Percentiles rank a stretch among this genome's conserved stretches.
These are phyloP conservation scores for Paraglomus occultum DNA, from an alignment of 192 early-diverging fungal genomes.

Conservation along the genomic window DNA sequence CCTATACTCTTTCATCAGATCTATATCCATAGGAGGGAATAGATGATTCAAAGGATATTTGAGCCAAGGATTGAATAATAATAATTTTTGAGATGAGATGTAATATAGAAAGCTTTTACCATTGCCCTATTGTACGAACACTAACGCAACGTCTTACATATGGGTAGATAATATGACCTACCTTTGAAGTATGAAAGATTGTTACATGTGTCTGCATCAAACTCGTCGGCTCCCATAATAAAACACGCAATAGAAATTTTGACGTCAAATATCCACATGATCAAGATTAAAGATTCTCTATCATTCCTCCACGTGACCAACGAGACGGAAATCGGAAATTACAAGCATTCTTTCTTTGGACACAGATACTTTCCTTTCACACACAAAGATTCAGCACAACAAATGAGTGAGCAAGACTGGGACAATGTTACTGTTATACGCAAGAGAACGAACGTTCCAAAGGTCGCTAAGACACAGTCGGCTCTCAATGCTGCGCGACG, in stretches of 20 bases:
- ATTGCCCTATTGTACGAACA: not conserved
- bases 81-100: not conserved
- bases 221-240: too few species aligned
- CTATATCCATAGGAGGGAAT: slow-evolving; percentile 24
- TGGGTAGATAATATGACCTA: not conserved
- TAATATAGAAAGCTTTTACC: not conserved
- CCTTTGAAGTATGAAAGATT: slow-evolving; percentile 29
- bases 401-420: slow-evolving; percentile 57
- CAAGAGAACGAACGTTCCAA: slow-evolving; percentile 64
- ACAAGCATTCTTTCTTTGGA: too few species aligned
- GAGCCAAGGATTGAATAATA: not conserved
- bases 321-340: too few species aligned
- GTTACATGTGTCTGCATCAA: slow-evolving; percentile 11
- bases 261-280: too few species aligned
- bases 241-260: too few species aligned
- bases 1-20: slow-evolving; percentile 67
- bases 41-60: not conserved
- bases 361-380: not conserved
- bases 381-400: not conserved
- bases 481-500: slow-evolving; percentile 77
- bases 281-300: too few species aligned
- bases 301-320: too few species aligned
- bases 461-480: slow-evolving; percentile 55
- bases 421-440: slow-evolving; percentile 76
- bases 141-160: too few species aligned